Percentiles rank a stretch among this genome's conserved stretches.
Evolutionary conservation across 768 basidiomycete species (phyloP).

Genomic region (Boletus sp.): DNA sequence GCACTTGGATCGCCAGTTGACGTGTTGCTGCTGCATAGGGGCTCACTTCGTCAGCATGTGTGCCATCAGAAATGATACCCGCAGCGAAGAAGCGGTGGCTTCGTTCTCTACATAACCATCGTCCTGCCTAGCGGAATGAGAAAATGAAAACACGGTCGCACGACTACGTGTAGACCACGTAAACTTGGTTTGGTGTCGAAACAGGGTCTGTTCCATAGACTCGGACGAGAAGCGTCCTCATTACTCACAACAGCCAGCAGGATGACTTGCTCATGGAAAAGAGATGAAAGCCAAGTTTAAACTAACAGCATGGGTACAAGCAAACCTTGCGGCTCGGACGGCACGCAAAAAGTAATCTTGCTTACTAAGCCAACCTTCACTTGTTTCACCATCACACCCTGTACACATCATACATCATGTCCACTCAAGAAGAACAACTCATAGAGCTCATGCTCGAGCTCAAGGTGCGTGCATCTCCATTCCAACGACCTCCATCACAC

Average conservation of each 20-base stretch:
- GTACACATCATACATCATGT: conserved; percentile 37
- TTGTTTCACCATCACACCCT: conserved; percentile 19
- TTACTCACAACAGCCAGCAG: background rate
- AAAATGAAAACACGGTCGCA: conserved; percentile 4
- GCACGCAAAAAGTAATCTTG: background rate
- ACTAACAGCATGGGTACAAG: background rate
- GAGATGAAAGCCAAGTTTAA: background rate
- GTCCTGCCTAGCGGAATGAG: background rate
- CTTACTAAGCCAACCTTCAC: conserved; percentile 12
- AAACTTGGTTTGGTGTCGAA: background rate
- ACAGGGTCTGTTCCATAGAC: background rate
- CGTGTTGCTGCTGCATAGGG: conserved; percentile 3
- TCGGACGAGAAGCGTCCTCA: background rate
- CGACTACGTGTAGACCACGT: background rate
- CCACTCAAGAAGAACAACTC: conserved; percentile 61
- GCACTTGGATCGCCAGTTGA: background rate
- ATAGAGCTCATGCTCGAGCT: conserved; percentile 74
- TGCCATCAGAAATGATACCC: background rate
- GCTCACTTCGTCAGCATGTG: background rate
- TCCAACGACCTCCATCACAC: background rate
- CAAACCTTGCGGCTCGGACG: background rate
- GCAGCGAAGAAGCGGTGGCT: background rate
- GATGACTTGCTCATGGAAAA: background rate
- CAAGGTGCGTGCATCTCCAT: conserved; percentile 40
- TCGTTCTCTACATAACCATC: background rate